A percentile compares a stretch with the other conserved stretches of the same genome.
These are phyloP conservation scores for Macadamia tetraphylla DNA, from an alignment of 164 flowering plant genomes.

Conservation along the genomic window DNA sequence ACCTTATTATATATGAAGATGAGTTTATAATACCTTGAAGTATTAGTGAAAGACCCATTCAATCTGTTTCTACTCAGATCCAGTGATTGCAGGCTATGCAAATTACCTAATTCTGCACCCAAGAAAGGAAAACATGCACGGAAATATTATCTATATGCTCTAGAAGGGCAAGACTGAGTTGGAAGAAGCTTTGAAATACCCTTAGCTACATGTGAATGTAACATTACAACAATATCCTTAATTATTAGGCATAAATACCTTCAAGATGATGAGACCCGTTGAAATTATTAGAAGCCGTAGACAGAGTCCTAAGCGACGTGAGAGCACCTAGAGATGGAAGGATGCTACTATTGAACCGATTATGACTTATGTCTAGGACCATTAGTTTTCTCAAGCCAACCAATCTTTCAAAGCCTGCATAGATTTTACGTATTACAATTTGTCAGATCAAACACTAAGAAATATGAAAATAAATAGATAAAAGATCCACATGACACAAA, in stretches of 20 bases:
- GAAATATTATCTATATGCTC: no score
- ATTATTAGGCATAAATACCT: background rate
- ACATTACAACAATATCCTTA: no score
- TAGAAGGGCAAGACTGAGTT: no score
- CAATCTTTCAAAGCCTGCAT: background rate
- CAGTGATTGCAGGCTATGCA: background rate
- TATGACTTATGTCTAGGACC: background rate
- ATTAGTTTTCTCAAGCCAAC: background rate
- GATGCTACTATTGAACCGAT: background rate
- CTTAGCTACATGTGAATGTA: no score
- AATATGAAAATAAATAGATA: no score
- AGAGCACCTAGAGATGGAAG: background rate
- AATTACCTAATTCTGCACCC: slow-evolving; percentile 1
- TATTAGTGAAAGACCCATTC: background rate
- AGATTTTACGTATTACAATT: background rate
- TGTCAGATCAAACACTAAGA: no score
- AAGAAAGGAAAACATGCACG: background rate
- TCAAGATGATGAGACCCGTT: background rate
- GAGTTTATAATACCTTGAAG: slow-evolving; percentile 1
- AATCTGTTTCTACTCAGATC: background rate
- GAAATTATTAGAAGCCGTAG: background rate
- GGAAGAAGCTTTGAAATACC: no score
- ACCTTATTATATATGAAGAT: no score
- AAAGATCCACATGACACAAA: no score
- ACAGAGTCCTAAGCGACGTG: background rate